Conservation (phyloP, 495 filamentous ascomycete genomes). For the Bombardia bombarda region DNA sequence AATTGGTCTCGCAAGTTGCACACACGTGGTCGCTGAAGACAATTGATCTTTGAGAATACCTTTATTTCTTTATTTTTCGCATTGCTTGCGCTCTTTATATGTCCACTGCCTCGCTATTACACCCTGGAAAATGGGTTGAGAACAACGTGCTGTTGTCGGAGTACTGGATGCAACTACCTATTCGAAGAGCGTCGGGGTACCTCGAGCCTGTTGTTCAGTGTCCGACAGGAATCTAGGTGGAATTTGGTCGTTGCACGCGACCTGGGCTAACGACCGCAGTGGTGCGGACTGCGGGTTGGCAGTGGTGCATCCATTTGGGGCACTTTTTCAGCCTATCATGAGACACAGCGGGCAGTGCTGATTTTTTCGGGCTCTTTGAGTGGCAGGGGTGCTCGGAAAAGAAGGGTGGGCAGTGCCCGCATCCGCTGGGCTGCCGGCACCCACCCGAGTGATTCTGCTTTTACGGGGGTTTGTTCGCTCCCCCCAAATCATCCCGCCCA, state of each 20-base stretch:
- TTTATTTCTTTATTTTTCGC: constrained; percentile 8
- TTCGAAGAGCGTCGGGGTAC: constrained; percentile 9
- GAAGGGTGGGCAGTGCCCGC: background rate
- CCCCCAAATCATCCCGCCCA: background rate
- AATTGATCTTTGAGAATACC: background rate
- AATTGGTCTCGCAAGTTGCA: background rate
- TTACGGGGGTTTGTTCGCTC: background rate
- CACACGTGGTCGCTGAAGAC: background rate
- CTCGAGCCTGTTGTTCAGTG: constrained; percentile 9
- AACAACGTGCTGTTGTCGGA: constrained; percentile 9
- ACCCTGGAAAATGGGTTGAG: background rate
- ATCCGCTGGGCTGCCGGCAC: background rate
- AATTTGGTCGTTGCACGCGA: too few species aligned
- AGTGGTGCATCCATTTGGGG: constrained; percentile 13
- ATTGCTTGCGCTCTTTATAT: constrained; percentile 5
- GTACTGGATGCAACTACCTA: constrained; percentile 13
- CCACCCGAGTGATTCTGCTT: background rate
- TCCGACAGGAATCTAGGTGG: constrained; percentile 2
- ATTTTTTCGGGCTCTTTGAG: constrained; percentile 2
- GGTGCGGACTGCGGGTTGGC: too few species aligned
- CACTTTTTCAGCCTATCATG: constrained; percentile 6
- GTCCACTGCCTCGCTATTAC: constrained; percentile 4
- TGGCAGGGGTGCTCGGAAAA: constrained; percentile 8
- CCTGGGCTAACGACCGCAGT: too few species aligned
- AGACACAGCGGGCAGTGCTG: constrained; percentile 7